Conservation (phyloP, 345 rosid genomes). For the Brassica incana region DNA sequence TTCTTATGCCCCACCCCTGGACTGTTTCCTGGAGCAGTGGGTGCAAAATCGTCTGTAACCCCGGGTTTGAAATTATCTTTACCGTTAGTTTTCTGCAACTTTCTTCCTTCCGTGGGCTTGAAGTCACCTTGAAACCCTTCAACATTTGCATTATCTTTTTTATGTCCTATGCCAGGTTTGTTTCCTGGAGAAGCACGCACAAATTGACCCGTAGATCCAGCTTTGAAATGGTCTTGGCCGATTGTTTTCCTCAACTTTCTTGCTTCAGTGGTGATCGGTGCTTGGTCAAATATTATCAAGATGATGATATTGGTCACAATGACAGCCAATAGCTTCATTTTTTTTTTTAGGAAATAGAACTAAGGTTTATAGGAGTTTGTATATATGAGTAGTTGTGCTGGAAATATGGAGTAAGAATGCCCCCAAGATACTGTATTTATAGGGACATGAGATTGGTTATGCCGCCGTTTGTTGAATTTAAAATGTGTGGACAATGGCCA, state of each 20-base stretch:
- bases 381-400: slow-evolving; percentile 19
- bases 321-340: slow-evolving; percentile 25
- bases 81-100: neutral
- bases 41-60: slow-evolving; percentile 41
- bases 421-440: slow-evolving; percentile 23
- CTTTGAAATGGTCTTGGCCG: slow-evolving; percentile 17
- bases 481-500: slow-evolving; percentile 3
- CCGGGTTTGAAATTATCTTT: slow-evolving; percentile 16
- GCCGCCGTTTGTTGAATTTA: slow-evolving; percentile 21
- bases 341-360: neutral
- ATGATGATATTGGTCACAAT: slow-evolving; percentile 10
- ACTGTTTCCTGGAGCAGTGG: slow-evolving; percentile 50
- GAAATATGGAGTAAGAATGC: slow-evolving; percentile 21
- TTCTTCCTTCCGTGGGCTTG: slow-evolving; percentile 29
- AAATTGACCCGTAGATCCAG: slow-evolving; percentile 30
- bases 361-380: slow-evolving; percentile 10
- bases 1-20: slow-evolving; percentile 48
- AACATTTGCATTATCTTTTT: slow-evolving; percentile 5
- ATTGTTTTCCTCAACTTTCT: slow-evolving; percentile 1
- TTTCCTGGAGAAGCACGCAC: slow-evolving; percentile 43
- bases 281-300: slow-evolving; percentile 18
- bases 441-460: slow-evolving; percentile 16
- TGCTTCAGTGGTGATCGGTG: slow-evolving; percentile 30
- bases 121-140: neutral
- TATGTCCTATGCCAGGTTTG: slow-evolving; percentile 49